Conservation (phyloP, 2,329 filamentous ascomycete species). For the Neonectria hederae region DNA sequence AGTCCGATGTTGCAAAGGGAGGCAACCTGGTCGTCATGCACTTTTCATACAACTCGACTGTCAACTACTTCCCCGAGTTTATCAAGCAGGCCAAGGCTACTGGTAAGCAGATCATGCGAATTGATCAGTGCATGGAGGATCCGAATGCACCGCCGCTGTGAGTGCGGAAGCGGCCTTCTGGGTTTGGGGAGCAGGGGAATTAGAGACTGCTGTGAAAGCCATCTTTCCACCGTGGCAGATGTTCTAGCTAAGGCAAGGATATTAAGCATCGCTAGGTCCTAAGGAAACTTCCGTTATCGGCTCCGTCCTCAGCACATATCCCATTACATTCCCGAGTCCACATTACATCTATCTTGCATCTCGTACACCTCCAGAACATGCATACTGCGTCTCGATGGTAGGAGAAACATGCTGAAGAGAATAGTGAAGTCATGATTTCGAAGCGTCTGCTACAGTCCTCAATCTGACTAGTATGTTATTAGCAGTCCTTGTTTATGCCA, state of each 20-base stretch:
- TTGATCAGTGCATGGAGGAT: slow-evolving; percentile 73
- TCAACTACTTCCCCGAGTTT: slow-evolving; percentile 70
- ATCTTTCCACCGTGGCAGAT: neutral
- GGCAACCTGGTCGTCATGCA: slow-evolving; percentile 75
- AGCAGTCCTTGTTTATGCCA: too few species aligned
- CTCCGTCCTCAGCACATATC: slow-evolving; percentile 1
- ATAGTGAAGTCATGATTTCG: too few species aligned
- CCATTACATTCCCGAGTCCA: slow-evolving; percentile 14
- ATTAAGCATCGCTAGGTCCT: too few species aligned
- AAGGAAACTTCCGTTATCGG: too few species aligned
- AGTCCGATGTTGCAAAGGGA: slow-evolving; percentile 68
- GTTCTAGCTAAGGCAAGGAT: too few species aligned
- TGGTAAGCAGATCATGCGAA: slow-evolving; percentile 72
- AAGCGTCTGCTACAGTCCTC: too few species aligned
- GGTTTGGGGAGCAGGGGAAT: neutral
- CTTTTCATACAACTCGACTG: slow-evolving; percentile 72
- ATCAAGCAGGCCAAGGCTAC: slow-evolving; percentile 71
- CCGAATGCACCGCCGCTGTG: slow-evolving; percentile 60
- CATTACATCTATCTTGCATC: slow-evolving; percentile 16
- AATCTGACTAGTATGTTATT: too few species aligned
- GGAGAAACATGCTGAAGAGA: slow-evolving; percentile 2
- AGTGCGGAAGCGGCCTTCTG: slow-evolving; percentile 3
- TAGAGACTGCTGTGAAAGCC: neutral
- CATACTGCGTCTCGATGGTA: neutral
- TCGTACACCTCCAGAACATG: slow-evolving; percentile 1